These are phyloP conservation scores for Prunus yedoensis DNA, from an alignment of 331 rosid species.

Conservation along the genomic window DNA sequence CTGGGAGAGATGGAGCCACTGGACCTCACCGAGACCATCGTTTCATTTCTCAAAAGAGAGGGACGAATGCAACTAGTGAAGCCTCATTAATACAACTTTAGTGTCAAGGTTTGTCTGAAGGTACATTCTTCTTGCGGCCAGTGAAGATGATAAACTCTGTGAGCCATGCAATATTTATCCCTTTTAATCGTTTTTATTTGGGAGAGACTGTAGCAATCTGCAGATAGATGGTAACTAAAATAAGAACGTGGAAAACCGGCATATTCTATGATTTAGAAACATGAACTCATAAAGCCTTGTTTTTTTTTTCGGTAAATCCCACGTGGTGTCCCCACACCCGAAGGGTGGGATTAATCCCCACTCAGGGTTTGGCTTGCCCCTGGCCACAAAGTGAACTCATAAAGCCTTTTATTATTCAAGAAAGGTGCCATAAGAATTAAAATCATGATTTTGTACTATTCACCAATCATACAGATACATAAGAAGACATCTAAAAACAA, in stretches of 20 bases:
- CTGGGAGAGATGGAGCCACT: background rate
- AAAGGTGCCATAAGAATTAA: background rate
- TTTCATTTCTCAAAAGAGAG: background rate
- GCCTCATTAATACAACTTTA: background rate
- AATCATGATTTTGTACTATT: background rate
- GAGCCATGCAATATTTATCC: constrained; percentile 35
- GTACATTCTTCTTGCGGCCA: constrained; percentile 31
- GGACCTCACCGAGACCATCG: background rate
- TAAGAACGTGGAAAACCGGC: background rate
- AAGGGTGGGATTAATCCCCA: too few relatives aligned
- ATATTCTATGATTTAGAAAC: background rate
- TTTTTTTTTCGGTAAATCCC: too few relatives aligned
- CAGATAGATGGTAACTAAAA: constrained; percentile 19
- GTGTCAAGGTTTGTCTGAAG: constrained; percentile 12
- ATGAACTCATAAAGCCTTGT: background rate
- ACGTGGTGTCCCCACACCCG: too few relatives aligned
- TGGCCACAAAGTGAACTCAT: background rate
- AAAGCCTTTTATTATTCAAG: background rate
- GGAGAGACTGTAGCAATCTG: constrained; percentile 43
- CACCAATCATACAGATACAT: background rate
- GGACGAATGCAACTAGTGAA: background rate
- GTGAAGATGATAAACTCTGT: constrained; percentile 25
- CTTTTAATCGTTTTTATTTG: constrained; percentile 64
- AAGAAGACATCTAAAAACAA: background rate
- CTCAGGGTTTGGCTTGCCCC: too few relatives aligned